Evolutionary conservation across 2,329 filamentous ascomycete species (phyloP).

Genomic region (Bipolaris oryzae): DNA sequence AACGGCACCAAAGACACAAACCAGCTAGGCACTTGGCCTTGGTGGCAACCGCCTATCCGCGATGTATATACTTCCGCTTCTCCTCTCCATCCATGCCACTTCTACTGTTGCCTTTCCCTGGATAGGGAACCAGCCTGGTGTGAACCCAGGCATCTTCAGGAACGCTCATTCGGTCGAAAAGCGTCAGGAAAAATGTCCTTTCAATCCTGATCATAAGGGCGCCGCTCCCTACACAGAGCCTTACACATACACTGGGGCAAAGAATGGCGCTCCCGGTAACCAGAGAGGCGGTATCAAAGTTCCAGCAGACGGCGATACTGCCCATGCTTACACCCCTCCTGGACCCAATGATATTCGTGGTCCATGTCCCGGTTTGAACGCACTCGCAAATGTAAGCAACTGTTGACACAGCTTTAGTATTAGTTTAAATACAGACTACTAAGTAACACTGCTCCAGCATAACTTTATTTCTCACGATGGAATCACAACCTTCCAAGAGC

Average conservation of each 20-base stretch:
- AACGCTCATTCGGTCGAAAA: constrained; percentile 16
- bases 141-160: constrained; percentile 23
- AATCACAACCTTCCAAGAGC: constrained; percentile 51
- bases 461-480: constrained; percentile 53
- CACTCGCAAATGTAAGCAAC: constrained; percentile 46
- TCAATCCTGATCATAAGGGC: constrained; percentile 31
- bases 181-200: constrained; percentile 28
- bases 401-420: not conserved
- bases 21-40: not conserved
- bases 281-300: constrained; percentile 53
- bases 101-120: constrained; percentile 26
- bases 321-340: constrained; percentile 28
- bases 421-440: not conserved
- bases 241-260: constrained; percentile 52
- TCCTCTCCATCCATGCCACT: constrained; percentile 26
- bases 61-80: constrained; percentile 22
- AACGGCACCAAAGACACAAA: too few relatives aligned
- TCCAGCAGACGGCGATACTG: constrained; percentile 50
- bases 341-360: constrained; percentile 35
- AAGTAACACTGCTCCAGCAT: constrained; percentile 8
- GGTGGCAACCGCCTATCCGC: not conserved
- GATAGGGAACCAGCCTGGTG: constrained; percentile 27
- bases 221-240: constrained; percentile 25
- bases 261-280: constrained; percentile 51
- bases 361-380: constrained; percentile 52